These are phyloP conservation scores for Albatrellus ellisii DNA, from an alignment of 768 basidiomycete species.

Conservation along the genomic window DNA sequence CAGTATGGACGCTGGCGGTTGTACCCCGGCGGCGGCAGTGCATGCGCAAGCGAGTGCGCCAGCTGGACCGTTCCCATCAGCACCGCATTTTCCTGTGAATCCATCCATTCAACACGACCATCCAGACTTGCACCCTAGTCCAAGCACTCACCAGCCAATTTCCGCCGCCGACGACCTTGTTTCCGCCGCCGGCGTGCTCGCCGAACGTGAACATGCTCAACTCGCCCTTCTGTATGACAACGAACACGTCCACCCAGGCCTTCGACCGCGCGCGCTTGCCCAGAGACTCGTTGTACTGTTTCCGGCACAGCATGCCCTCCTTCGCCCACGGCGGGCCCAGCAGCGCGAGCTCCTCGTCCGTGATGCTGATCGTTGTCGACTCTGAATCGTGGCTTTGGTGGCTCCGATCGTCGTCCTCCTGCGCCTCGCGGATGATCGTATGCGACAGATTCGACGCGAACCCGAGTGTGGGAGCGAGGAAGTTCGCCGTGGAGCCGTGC, in stretches of 20 bases:
- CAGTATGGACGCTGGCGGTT: conserved; percentile 84
- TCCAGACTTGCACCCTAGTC: conserved; percentile 1
- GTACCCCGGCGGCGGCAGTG: conserved; percentile 86
- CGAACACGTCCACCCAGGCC: conserved; percentile 88
- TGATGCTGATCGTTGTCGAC: conserved; percentile 73
- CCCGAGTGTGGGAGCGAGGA: conserved; percentile 79
- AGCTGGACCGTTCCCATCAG: conserved; percentile 74
- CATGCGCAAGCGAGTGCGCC: conserved; percentile 78
- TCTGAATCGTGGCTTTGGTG: conserved; percentile 46
- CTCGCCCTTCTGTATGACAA: conserved; percentile 91
- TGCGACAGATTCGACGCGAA: conserved; percentile 94
- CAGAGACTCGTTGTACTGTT: conserved; percentile 84
- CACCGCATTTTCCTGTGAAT: conserved; percentile 66
- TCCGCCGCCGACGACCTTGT: conserved; percentile 78
- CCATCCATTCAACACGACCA: conserved; percentile 2
- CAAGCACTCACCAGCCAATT: conserved; percentile 84
- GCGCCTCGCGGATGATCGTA: conserved; percentile 90
- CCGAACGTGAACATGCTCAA: conserved; percentile 95
- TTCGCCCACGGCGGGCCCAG: conserved; percentile 98
- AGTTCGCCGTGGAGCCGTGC: conserved; percentile 52
- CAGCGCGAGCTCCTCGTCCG: conserved; percentile 90
- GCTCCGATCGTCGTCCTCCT: conserved; percentile 81
- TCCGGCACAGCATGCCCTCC: conserved; percentile 90
- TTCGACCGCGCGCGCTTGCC: conserved; percentile 83
- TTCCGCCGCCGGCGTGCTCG: conserved; percentile 45